Evolutionary conservation across 2,329 filamentous ascomycete species (phyloP).

Genomic region (Epicoccum nigrum): DNA sequence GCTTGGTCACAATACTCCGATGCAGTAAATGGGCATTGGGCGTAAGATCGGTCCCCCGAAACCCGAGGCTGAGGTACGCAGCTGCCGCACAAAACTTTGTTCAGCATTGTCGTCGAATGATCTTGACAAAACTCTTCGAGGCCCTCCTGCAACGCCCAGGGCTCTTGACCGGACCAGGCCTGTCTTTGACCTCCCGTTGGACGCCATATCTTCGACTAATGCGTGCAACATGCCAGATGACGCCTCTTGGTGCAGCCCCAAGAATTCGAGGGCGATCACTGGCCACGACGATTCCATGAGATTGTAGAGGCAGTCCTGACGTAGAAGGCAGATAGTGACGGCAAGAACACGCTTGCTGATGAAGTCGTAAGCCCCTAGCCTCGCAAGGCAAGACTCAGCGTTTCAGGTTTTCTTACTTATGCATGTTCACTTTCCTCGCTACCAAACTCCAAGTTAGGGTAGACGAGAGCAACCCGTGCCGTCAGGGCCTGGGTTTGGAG

Average conservation of each 20-base stretch:
- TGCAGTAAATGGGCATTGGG: constrained; percentile 33
- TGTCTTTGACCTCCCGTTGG: neutral
- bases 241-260: constrained; percentile 7
- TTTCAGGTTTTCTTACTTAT: constrained; percentile 33
- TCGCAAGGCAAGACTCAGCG: constrained; percentile 26
- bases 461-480: neutral
- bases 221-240: constrained; percentile 8
- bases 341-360: constrained; percentile 34
- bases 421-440: constrained; percentile 17
- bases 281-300: neutral
- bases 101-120: constrained; percentile 6
- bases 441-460: constrained; percentile 13
- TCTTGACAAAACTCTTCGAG: constrained; percentile 8
- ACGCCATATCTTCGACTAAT: constrained; percentile 4
- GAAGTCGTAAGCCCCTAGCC: constrained; percentile 42
- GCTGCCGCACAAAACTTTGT: constrained; percentile 29
- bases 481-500: neutral
- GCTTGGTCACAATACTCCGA: constrained; percentile 24
- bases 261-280: constrained; percentile 1
- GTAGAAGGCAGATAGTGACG: constrained; percentile 13
- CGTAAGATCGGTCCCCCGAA: constrained; percentile 39
- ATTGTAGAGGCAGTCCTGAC: constrained; percentile 6
- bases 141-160: neutral
- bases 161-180: neutral
- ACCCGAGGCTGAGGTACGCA: constrained; percentile 42